Conservation (phyloP, 768 basidiomycete species). For the Cyathus striatus region DNA sequence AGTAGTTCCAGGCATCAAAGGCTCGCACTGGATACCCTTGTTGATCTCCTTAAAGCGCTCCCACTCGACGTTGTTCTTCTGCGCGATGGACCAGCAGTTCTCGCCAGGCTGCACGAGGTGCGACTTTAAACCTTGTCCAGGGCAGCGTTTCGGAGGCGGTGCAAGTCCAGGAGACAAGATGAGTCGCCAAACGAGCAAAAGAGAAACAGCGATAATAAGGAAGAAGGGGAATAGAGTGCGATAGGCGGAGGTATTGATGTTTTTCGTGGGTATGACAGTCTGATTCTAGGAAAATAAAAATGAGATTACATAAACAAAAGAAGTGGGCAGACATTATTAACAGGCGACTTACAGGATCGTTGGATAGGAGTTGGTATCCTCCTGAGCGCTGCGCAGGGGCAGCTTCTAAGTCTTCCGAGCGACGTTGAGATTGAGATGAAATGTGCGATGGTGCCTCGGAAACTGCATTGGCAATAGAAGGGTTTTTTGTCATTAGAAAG, state of each 20-base stretch:
- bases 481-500: neutral
- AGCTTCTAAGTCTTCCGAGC: slow-evolving; percentile 47
- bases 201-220: slow-evolving; percentile 57
- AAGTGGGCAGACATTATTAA: slow-evolving; percentile 1
- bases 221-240: slow-evolving; percentile 68
- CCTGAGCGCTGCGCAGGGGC: slow-evolving; percentile 42
- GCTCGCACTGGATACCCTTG: slow-evolving; percentile 47
- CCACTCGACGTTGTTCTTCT: slow-evolving; percentile 39
- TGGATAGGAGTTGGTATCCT: slow-evolving; percentile 51
- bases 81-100: slow-evolving; percentile 61
- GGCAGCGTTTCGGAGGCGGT: slow-evolving; percentile 26
- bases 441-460: slow-evolving; percentile 20
- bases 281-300: slow-evolving; percentile 12
- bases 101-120: slow-evolving; percentile 56
- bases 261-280: slow-evolving; percentile 22
- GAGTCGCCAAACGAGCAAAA: slow-evolving; percentile 63
- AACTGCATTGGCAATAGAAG: slow-evolving; percentile 12
- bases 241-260: slow-evolving; percentile 40
- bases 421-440: slow-evolving; percentile 15
- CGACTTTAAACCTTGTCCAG: slow-evolving; percentile 31
- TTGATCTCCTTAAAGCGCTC: slow-evolving; percentile 51
- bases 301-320: slow-evolving; percentile 1
- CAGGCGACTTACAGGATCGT: slow-evolving; percentile 40
- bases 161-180: slow-evolving; percentile 39
- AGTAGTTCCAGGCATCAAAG: slow-evolving; percentile 32